Percentiles rank a stretch among this genome's conserved stretches.
Conservation (phyloP, 2,329 filamentous ascomycete genomes). For the Fusarium bulbicola region DNA sequence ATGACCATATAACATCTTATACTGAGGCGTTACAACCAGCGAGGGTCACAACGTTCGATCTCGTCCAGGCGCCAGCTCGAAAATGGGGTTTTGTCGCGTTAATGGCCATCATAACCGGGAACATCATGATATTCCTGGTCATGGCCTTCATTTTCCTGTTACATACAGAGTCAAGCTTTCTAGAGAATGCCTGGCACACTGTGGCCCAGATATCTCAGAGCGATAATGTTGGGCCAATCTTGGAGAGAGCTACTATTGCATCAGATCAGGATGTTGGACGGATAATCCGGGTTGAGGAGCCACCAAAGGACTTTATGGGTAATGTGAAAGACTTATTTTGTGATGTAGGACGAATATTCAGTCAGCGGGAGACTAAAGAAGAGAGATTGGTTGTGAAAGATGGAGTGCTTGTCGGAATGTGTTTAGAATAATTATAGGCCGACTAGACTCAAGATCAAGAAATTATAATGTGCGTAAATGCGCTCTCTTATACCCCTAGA, state of each 20-base stretch:
- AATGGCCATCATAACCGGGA: background rate
- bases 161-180: background rate
- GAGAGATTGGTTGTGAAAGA: background rate
- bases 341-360: background rate
- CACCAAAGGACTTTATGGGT: background rate
- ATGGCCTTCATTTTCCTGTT: background rate
- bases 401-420: background rate
- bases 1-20: background rate
- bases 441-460: no score
- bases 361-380: background rate
- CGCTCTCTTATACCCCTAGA: no score
- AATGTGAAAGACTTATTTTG: background rate
- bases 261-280: background rate
- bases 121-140: rapidly evolving
- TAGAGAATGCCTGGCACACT: background rate
- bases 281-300: background rate
- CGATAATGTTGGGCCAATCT: rapidly evolving
- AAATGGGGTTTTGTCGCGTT: background rate
- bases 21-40: rapidly evolving
- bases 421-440: background rate
- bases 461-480: no score
- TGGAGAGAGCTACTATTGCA: background rate
- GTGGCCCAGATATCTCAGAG: background rate
- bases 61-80: background rate
- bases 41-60: background rate